Conservation (phyloP, 208 protist genomes). For the Acanthamoeba castellanii region DNA sequence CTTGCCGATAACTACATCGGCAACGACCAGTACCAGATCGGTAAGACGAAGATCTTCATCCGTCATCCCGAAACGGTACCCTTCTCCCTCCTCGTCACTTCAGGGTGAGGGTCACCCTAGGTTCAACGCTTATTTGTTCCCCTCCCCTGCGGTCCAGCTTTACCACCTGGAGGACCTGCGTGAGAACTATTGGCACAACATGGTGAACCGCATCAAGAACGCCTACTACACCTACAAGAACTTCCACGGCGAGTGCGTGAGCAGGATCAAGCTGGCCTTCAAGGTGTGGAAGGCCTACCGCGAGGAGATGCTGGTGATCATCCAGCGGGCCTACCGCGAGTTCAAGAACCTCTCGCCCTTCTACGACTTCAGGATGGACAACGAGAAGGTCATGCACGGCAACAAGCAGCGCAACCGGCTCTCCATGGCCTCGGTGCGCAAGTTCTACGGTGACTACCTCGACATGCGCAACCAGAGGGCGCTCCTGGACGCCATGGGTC, state of each 20-base stretch:
- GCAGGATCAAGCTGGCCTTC: slow-evolving; percentile 70
- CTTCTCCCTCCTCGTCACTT: slow-evolving; percentile 78
- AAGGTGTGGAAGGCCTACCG: slow-evolving; percentile 47
- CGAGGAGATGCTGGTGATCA: slow-evolving; percentile 68
- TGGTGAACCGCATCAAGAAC: slow-evolving; percentile 92
- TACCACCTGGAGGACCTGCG: slow-evolving; percentile 91
- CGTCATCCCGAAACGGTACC: slow-evolving; percentile 92
- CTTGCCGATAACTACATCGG: slow-evolving; percentile 86
- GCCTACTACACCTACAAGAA: slow-evolving; percentile 89
- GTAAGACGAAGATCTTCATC: slow-evolving; percentile 96
- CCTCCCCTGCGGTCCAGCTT: slow-evolving; percentile 78
- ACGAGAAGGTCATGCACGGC: slow-evolving; percentile 62
- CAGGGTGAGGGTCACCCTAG: slow-evolving; percentile 66
- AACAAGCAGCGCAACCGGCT: slow-evolving; percentile 77
- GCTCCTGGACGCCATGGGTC: slow-evolving; percentile 64
- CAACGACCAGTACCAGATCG: slow-evolving; percentile 91
- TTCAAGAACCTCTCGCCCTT: slow-evolving; percentile 55
- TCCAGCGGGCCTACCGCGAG: slow-evolving; percentile 73
- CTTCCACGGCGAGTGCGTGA: slow-evolving; percentile 74
- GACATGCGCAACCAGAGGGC: slow-evolving; percentile 56
- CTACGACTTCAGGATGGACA: slow-evolving; percentile 69
- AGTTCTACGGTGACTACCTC: slow-evolving; percentile 78
- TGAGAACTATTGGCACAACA: slow-evolving; percentile 90
- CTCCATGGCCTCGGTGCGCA: slow-evolving; percentile 61
- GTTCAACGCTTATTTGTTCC: neutral